Conservation (phyloP, 768 basidiomycete species). For the Boletus tomentosulus region DNA sequence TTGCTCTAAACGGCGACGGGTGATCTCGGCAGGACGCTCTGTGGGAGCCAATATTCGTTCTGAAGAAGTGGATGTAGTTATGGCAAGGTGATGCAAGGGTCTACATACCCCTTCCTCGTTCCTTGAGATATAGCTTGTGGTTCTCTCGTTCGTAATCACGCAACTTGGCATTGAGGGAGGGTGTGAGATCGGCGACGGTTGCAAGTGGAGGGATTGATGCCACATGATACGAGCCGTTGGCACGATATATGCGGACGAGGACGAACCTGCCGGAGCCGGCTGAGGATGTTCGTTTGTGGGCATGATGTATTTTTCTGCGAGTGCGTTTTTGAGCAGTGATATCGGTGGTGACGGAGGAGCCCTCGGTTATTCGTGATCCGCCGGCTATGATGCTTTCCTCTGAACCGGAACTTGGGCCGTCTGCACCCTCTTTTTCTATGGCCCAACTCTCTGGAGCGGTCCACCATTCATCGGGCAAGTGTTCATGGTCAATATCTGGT, state of each 20-base stretch:
- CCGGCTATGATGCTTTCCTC: slow-evolving; percentile 26
- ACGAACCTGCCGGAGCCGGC: slow-evolving; percentile 31
- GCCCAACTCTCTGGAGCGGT: slow-evolving; percentile 76
- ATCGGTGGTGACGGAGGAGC: slow-evolving; percentile 11
- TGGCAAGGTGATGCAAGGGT: not conserved
- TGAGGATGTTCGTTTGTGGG: slow-evolving; percentile 16
- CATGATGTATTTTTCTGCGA: slow-evolving; percentile 23
- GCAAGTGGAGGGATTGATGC: slow-evolving; percentile 58
- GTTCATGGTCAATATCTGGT: slow-evolving; percentile 4
- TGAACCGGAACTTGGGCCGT: slow-evolving; percentile 40
- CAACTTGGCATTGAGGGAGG: slow-evolving; percentile 55
- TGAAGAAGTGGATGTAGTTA: slow-evolving; percentile 27
- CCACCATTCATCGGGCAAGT: slow-evolving; percentile 44
- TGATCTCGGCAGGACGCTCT: slow-evolving; percentile 83
- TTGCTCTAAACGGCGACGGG: slow-evolving; percentile 77
- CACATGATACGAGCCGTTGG: slow-evolving; percentile 68
- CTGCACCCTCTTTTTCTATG: slow-evolving; percentile 48
- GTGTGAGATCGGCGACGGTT: slow-evolving; percentile 65
- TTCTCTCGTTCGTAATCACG: slow-evolving; percentile 48
- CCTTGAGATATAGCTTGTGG: slow-evolving; percentile 70
- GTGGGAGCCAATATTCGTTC: slow-evolving; percentile 79
- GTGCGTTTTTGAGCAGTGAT: slow-evolving; percentile 15
- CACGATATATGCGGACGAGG: slow-evolving; percentile 73
- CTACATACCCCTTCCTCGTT: slow-evolving; percentile 66
- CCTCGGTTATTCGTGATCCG: slow-evolving; percentile 16